phyloP scores from a whole-genome alignment of 2,329 filamentous ascomycete species.

The Aspergillus pseudoglaucus region DNA sequence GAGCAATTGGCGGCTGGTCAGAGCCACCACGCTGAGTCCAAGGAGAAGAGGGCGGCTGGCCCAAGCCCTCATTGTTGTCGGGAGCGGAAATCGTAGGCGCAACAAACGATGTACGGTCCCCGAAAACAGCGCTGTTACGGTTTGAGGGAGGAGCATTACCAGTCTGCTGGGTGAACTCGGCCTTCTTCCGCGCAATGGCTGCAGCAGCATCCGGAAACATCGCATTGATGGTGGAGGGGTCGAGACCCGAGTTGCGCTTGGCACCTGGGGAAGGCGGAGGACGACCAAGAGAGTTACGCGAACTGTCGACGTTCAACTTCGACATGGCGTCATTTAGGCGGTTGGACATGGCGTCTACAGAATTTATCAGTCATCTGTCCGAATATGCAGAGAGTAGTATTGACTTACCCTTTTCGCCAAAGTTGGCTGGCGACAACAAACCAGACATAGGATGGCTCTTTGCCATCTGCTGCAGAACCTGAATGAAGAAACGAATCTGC shows the following conservation, averaged over 20 bases:
- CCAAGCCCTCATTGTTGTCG: conserved; percentile 54
- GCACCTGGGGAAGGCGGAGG: conserved; percentile 69
- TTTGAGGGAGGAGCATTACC: conserved; percentile 85
- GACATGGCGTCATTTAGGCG: conserved; percentile 94
- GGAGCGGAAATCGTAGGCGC: conserved; percentile 69
- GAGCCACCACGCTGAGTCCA: conserved; percentile 58
- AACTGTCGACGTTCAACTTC: conserved; percentile 81
- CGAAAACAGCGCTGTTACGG: conserved; percentile 78
- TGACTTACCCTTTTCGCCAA: conserved; percentile 76
- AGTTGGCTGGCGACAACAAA: conserved; percentile 86
- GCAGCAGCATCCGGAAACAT: conserved; percentile 99
- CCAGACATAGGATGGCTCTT: conserved; percentile 97
- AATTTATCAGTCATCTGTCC: conserved; percentile 8
- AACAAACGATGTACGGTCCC: conserved; percentile 66
- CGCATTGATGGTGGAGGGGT: conserved; percentile 87
- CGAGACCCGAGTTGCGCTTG: conserved; percentile 92
- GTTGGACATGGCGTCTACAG: conserved; percentile 87
- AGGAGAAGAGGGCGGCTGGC: conserved; percentile 66
- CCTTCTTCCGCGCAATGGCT: conserved; percentile 97
- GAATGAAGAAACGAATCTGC: conserved; percentile 98
- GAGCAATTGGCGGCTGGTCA: conserved; percentile 50
- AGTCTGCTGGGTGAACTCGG: conserved; percentile 92
- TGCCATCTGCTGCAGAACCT: conserved; percentile 97
- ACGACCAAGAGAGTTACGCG: conserved; percentile 78
- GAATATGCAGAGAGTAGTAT: neutral